Evolutionary conservation across 805 yeast species (phyloP).

Genomic region (Candida nitratophila): DNA sequence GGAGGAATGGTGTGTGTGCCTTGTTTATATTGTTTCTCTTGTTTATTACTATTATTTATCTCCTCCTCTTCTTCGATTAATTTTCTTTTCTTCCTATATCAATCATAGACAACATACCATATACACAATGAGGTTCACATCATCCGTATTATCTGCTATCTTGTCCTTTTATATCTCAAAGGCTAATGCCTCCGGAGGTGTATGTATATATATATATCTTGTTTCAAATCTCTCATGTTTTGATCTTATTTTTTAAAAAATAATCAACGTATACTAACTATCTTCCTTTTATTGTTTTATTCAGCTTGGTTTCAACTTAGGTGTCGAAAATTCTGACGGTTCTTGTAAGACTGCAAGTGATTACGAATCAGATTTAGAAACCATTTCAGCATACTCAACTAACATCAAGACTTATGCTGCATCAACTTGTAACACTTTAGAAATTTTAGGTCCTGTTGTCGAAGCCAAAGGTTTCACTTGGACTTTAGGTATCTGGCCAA

Average conservation of each 20-base stretch:
- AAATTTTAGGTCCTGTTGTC: constrained; percentile 80
- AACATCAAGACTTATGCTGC: constrained; percentile 84
- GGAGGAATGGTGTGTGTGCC: too few relatives aligned
- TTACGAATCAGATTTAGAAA: constrained; percentile 59
- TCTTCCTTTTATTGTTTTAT: neutral
- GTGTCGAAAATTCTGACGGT: constrained; percentile 71
- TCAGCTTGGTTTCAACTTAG: constrained; percentile 70
- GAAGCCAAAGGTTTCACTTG: constrained; percentile 69
- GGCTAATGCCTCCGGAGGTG: constrained; percentile 18
- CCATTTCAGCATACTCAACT: constrained; percentile 50
- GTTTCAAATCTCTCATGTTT: neutral
- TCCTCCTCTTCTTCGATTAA: too few relatives aligned
- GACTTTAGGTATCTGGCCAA: constrained; percentile 92
- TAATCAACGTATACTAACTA: too few relatives aligned
- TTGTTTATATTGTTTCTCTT: too few relatives aligned
- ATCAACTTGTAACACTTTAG: constrained; percentile 88
- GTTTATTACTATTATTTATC: too few relatives aligned
- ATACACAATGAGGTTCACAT: constrained; percentile 19
- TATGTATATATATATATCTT: constrained; percentile 3
- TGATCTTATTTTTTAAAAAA: too few relatives aligned
- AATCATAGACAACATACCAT: too few relatives aligned
- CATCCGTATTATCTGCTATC: constrained; percentile 14
- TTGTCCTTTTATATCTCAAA: constrained; percentile 13
- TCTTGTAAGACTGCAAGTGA: constrained; percentile 70
- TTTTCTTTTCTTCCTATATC: too few relatives aligned